Percentiles rank a stretch among this genome's conserved stretches.
phyloP scores from a whole-genome alignment of 177 flowering plant species.

The Vitis hybrid region DNA sequence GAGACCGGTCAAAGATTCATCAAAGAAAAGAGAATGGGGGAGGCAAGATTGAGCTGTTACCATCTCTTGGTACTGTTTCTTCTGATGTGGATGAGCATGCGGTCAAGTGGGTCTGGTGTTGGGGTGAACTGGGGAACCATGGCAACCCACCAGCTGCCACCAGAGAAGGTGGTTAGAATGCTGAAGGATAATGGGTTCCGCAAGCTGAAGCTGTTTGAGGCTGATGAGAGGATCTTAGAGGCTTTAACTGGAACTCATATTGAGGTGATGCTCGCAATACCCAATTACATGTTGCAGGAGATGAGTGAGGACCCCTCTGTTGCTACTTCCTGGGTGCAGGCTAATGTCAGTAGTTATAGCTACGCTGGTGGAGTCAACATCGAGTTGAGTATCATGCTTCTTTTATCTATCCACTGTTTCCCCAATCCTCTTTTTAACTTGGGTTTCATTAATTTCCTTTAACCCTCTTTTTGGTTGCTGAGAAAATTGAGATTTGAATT shows the following conservation, averaged over 20 bases:
- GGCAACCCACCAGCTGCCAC: constrained; percentile 72
- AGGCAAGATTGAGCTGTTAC: neutral
- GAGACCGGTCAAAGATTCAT: constrained; percentile 11
- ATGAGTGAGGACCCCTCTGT: constrained; percentile 40
- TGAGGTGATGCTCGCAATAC: constrained; percentile 86
- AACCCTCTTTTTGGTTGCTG: too few species aligned
- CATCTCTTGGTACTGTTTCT: constrained; percentile 21
- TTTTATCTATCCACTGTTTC: neutral
- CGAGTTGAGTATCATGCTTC: constrained; percentile 46
- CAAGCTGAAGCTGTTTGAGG: constrained; percentile 84
- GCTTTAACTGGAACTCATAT: constrained; percentile 64
- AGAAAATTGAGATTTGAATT: too few species aligned
- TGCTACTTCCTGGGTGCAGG: constrained; percentile 76
- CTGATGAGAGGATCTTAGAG: constrained; percentile 50
- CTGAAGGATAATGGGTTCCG: constrained; percentile 63
- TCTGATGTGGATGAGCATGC: constrained; percentile 15
- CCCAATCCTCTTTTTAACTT: too few species aligned
- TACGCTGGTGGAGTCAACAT: constrained; percentile 75
- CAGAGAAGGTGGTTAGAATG: constrained; percentile 68
- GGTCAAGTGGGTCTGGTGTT: constrained; percentile 25
- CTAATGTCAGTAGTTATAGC: constrained; percentile 61
- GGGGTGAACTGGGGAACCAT: constrained; percentile 96
- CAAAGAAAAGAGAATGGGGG: constrained; percentile 12
- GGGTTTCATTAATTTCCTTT: too few species aligned
- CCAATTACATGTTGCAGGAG: constrained; percentile 65